Conservation (phyloP, 768 basidiomycete species). For the Baorangia bicolor region DNA sequence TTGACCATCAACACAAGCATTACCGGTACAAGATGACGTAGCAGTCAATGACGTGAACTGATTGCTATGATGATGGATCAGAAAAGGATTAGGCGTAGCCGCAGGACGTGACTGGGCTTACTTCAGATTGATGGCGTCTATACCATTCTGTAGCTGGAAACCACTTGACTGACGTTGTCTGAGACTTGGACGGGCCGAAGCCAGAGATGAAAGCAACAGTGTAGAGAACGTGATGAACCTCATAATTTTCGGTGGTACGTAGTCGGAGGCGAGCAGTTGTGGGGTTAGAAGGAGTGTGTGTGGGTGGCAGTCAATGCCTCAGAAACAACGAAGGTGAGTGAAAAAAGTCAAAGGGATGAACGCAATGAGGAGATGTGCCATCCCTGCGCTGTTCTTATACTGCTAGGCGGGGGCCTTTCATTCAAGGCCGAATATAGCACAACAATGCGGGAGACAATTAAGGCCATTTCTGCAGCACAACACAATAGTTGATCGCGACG, state of each 20-base stretch:
- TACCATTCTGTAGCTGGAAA: constrained; percentile 39
- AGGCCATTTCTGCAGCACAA: constrained; percentile 6
- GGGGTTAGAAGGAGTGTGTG: background rate
- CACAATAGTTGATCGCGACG: constrained; percentile 10
- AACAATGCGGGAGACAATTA: constrained; percentile 22
- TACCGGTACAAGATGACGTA: constrained; percentile 38
- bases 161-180: constrained; percentile 26
- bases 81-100: background rate
- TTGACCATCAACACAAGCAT: constrained; percentile 47
- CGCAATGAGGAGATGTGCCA: background rate
- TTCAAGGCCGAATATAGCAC: constrained; percentile 1
- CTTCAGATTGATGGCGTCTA: constrained; percentile 44
- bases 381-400: constrained; percentile 19
- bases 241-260: constrained; percentile 24
- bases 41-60: constrained; percentile 18
- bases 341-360: background rate
- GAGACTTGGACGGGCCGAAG: constrained; percentile 37
- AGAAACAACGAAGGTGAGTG: constrained; percentile 8
- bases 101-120: constrained; percentile 17
- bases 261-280: background rate
- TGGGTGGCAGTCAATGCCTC: constrained; percentile 28
- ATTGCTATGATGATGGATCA: constrained; percentile 17
- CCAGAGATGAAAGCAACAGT: constrained; percentile 26
- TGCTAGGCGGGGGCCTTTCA: too few relatives aligned
- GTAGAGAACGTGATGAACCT: constrained; percentile 40